Conservation (phyloP, 306 rosid genomes). For the Castanea crenata region DNA sequence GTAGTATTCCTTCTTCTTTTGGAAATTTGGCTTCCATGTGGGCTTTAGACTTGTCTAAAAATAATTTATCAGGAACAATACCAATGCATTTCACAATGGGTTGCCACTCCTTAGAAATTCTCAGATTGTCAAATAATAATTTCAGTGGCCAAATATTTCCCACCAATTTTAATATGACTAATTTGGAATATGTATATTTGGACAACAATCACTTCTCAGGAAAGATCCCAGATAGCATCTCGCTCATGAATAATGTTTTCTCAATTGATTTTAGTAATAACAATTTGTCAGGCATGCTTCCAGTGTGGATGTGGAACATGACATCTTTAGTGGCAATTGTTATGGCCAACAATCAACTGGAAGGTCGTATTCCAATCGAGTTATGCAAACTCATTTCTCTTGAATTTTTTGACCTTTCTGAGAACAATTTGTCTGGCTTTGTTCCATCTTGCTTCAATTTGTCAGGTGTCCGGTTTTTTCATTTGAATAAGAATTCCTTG, state of each 20-base stretch:
- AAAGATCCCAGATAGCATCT: not conserved
- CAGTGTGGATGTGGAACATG: too few species aligned
- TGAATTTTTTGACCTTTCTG: too few species aligned
- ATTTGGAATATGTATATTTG: not conserved
- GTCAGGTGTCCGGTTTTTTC: accelerated
- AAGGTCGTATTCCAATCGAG: too few species aligned
- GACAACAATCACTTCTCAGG: not conserved
- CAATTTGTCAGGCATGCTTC: too few species aligned
- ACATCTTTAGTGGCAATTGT: accelerated
- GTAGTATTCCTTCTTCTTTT: not conserved
- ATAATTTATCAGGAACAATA: not conserved
- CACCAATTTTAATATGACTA: not conserved
- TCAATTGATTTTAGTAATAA: too few species aligned
- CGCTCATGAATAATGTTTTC: too few species aligned
- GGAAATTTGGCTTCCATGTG: accelerated
- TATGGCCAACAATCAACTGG: too few species aligned
- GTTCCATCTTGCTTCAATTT: too few species aligned
- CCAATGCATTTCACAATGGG: not conserved
- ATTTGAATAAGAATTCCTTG: too few species aligned
- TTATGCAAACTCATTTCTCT: accelerated
- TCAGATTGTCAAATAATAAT: not conserved
- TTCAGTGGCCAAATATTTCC: not conserved
- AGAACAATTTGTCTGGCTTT: too few species aligned
- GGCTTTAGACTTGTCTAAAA: not conserved
- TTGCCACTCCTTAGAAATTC: accelerated